phyloP scores from a whole-genome alignment of 345 rosid genomes.

The Garcia nutans region DNA sequence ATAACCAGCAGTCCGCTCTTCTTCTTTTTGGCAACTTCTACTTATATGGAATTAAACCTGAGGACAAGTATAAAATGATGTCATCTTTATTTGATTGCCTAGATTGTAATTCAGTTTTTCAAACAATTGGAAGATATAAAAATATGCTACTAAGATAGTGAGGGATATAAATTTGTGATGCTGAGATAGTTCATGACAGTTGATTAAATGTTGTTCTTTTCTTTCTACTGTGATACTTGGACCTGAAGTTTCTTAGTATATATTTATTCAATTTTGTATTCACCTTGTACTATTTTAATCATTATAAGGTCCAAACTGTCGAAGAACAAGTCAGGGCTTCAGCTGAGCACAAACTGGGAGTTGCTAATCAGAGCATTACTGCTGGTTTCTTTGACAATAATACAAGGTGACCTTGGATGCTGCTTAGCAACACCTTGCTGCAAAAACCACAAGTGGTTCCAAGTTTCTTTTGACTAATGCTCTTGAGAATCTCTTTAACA shows the following conservation, averaged over 20 bases:
- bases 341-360: constrained; percentile 95
- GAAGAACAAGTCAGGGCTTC: constrained; percentile 97
- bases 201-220: neutral
- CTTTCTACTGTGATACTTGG: neutral
- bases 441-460: neutral
- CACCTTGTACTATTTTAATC: neutral
- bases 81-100: neutral
- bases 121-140: neutral
- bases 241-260: neutral
- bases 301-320: constrained; percentile 74
- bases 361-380: constrained; percentile 95
- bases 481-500: constrained; percentile 12
- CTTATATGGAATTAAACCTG: no score
- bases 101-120: neutral
- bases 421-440: constrained; percentile 11
- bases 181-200: neutral
- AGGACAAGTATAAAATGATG: no score
- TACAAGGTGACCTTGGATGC: constrained; percentile 54
- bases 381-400: constrained; percentile 96
- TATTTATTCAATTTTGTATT: neutral
- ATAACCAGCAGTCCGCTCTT: no score
- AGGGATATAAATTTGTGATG: constrained; percentile 1
- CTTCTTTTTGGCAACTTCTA: no score
- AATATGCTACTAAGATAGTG: neutral
- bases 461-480: constrained; percentile 8